phyloP scores from a whole-genome alignment of 352 stramenopile species.

The Globisporangium spinosum region DNA sequence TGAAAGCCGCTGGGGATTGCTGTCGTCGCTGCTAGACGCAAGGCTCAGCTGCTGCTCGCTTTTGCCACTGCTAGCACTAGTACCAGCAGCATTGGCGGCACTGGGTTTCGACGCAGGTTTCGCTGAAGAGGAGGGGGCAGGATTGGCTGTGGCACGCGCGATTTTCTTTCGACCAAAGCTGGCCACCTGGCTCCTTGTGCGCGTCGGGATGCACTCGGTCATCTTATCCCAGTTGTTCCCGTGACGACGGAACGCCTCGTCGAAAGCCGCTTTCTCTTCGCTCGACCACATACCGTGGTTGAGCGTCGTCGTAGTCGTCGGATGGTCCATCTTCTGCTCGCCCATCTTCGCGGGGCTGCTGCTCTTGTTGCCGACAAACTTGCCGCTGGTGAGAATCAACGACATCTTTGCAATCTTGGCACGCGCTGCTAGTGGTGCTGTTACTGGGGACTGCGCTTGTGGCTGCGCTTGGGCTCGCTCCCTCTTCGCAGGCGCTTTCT shows the following conservation, averaged over 20 bases:
- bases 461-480: not conserved
- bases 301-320: too few relatives aligned
- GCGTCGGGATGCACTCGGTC: not conserved
- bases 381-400: not conserved
- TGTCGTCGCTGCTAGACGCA: not conserved
- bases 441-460: not conserved
- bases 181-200: not conserved
- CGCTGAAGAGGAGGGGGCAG: not conserved
- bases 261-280: slow-evolving; percentile 8
- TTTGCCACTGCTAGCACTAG: not conserved
- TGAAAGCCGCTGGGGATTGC: too few relatives aligned
- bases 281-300: not conserved
- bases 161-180: not conserved
- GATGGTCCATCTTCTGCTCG: not conserved
- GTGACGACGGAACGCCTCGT: not conserved
- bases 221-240: not conserved
- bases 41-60: not conserved
- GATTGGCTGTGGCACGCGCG: not conserved
- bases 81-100: not conserved
- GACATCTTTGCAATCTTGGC: not conserved
- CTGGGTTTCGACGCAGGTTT: not conserved
- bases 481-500: not conserved
- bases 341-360: not conserved
- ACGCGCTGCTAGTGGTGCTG: not conserved
- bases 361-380: not conserved